phyloP scores from a whole-genome alignment of 345 rosid genomes.

The Eucalyptus erythrocorys region DNA sequence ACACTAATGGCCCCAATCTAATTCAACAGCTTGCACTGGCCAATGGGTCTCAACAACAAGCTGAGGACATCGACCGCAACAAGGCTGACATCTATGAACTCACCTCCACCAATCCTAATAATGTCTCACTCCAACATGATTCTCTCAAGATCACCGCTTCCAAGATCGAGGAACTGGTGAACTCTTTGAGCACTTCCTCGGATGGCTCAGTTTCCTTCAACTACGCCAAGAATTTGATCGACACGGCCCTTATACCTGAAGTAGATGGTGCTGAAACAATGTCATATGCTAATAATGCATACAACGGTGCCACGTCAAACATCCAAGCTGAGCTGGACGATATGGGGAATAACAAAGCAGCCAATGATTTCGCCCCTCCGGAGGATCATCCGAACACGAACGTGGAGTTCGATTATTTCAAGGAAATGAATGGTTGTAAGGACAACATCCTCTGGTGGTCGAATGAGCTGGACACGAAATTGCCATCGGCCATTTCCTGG shows the following conservation, averaged over 20 bases:
- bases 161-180: background rate
- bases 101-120: background rate
- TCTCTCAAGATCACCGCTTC: background rate
- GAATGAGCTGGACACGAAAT: slow-evolving; percentile 42
- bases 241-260: background rate
- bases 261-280: background rate
- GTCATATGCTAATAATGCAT: background rate
- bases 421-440: slow-evolving; percentile 25
- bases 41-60: background rate
- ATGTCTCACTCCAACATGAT: background rate
- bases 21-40: background rate
- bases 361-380: slow-evolving; percentile 2
- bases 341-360: slow-evolving; percentile 18
- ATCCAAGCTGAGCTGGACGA: background rate
- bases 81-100: background rate
- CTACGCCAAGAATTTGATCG: background rate
- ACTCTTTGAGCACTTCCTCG: background rate
- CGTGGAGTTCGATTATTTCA: slow-evolving; percentile 40
- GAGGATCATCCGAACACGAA: slow-evolving; percentile 15
- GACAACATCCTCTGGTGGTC: slow-evolving; percentile 60
- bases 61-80: background rate
- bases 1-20: background rate
- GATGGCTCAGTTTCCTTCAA: background rate
- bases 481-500: slow-evolving; percentile 58
- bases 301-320: background rate